Conservation (phyloP, 164 flowering plant species). For the Pachysandra terminalis region DNA sequence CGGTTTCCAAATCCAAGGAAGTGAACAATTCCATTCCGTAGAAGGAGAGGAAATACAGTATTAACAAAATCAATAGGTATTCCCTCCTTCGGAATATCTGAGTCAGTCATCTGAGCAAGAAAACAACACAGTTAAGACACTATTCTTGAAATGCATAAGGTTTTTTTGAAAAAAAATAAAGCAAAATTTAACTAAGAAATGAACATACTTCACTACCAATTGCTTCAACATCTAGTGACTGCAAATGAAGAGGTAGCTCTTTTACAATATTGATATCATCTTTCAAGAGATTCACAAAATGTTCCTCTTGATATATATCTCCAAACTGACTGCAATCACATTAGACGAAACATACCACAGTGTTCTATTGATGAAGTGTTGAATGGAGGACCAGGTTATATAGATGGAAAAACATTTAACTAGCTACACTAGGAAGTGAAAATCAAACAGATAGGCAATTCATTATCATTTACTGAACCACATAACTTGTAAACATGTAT, state of each 20-base stretch:
- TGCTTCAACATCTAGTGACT: conserved; percentile 57
- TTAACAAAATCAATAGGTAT: conserved; percentile 57
- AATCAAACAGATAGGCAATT: background rate
- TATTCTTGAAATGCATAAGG: conserved; percentile 1
- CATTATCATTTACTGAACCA: background rate
- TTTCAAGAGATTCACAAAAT: conserved; percentile 61
- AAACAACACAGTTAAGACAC: conserved; percentile 7
- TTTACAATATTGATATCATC: conserved; percentile 68
- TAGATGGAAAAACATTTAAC: background rate
- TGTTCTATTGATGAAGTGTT: background rate
- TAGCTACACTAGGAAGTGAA: background rate
- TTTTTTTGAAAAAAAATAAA: background rate
- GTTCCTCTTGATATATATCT: conserved; percentile 86
- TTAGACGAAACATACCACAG: conserved; percentile 7
- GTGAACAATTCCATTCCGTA: conserved; percentile 68
- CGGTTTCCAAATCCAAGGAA: conserved; percentile 96
- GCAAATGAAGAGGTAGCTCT: conserved; percentile 70
- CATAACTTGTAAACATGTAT: background rate
- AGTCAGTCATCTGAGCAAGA: conserved; percentile 72
- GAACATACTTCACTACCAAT: conserved; percentile 67
- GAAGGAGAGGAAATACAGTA: conserved; percentile 59
- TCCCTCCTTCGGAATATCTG: conserved; percentile 86
- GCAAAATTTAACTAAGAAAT: background rate
- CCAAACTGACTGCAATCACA: conserved; percentile 76
- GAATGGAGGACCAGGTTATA: background rate